Evolutionary conservation across 169 alveolate genomes (phyloP).

Genomic region (Plasmodium cynomolgi): DNA sequence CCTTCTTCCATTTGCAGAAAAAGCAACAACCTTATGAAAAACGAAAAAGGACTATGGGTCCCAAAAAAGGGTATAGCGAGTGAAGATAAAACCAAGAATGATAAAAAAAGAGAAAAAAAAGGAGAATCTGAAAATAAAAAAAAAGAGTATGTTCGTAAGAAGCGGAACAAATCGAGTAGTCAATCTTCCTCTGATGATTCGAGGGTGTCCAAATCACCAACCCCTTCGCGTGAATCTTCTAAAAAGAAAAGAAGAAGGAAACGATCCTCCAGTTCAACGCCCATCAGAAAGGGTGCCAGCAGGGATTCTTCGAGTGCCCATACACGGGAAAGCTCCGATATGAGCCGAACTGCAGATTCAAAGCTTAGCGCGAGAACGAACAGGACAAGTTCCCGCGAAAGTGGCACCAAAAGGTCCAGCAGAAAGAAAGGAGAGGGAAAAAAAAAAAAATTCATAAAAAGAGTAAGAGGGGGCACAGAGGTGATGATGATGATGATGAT

Average conservation of each 20-base stretch:
- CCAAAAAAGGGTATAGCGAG: constrained; percentile 10
- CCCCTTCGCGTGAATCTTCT: not conserved
- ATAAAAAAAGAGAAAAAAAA: not conserved
- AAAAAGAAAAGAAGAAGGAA: constrained; percentile 7
- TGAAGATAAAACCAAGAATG: constrained; percentile 1
- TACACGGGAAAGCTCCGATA: not conserved
- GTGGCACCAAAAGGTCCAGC: not conserved
- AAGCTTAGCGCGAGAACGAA: not conserved
- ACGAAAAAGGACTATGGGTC: constrained; percentile 42
- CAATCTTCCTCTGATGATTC: not conserved
- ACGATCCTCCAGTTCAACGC: not conserved
- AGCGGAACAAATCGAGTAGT: constrained; percentile 20
- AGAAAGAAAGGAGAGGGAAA: not conserved
- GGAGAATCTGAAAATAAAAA: not conserved
- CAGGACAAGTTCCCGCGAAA: not conserved
- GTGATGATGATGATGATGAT: not conserved
- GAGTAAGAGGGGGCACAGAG: not conserved
- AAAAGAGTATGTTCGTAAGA: not conserved
- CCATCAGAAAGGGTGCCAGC: not conserved
- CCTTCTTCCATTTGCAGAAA: constrained; percentile 2
- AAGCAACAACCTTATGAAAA: constrained; percentile 31
- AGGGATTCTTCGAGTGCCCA: not conserved
- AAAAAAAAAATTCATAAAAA: not conserved
- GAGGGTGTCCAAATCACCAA: not conserved
- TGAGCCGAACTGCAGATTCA: not conserved